A percentile compares a stretch with the other conserved stretches of the same genome.
phyloP scores from a whole-genome alignment of 192 early-diverging fungal species.

The Gamsiella multidivaricata region DNA sequence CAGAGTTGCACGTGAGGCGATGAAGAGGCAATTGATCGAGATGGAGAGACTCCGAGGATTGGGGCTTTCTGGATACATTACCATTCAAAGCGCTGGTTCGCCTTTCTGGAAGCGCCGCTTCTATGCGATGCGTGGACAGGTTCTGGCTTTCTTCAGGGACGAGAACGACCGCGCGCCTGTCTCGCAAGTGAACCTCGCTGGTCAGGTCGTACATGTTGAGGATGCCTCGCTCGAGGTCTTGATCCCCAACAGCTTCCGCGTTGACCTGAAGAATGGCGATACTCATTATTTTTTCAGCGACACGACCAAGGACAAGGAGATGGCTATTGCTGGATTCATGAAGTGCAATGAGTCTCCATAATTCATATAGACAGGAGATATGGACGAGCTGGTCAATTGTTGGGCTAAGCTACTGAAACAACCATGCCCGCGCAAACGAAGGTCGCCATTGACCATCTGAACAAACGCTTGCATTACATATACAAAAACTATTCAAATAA shows the following conservation, averaged over 20 bases:
- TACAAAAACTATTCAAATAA: too few species aligned
- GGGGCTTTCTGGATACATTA: conserved; percentile 56
- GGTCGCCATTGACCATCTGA: too few species aligned
- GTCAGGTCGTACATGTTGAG: conserved; percentile 48
- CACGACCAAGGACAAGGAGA: conserved; percentile 53
- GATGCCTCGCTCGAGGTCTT: conserved; percentile 61
- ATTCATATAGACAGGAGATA: background rate
- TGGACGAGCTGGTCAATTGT: too few species aligned
- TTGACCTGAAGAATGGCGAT: conserved; percentile 55
- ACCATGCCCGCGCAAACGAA: too few species aligned
- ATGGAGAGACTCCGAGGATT: conserved; percentile 55
- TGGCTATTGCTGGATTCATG: conserved; percentile 55
- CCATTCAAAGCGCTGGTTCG: conserved; percentile 58
- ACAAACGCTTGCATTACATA: too few species aligned
- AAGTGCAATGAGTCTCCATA: conserved; percentile 57
- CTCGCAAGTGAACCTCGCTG: conserved; percentile 55
- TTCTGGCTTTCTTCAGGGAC: conserved; percentile 61
- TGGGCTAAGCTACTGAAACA: too few species aligned
- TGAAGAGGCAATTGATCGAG: conserved; percentile 56
- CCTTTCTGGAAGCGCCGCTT: conserved; percentile 71
- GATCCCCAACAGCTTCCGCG: conserved; percentile 64
- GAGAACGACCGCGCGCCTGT: conserved; percentile 55
- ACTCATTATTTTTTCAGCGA: conserved; percentile 65
- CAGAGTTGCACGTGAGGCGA: conserved; percentile 49
- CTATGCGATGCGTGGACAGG: conserved; percentile 65